phyloP scores from a whole-genome alignment of 2,329 filamentous ascomycete genomes.

The Botrytis medusae region DNA sequence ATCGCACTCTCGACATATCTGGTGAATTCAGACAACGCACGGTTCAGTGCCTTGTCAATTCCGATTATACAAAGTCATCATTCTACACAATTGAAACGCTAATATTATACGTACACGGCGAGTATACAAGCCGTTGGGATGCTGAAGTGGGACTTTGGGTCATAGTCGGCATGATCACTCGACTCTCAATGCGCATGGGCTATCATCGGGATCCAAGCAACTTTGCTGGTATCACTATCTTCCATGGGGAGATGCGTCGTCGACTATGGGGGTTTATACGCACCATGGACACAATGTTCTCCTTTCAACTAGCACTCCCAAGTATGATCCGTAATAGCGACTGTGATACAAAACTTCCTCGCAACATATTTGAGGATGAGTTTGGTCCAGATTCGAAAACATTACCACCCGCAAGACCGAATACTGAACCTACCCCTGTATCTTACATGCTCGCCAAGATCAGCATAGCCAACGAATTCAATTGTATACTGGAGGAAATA shows the following conservation, averaged over 20 bases:
- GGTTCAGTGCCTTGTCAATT: slow-evolving; percentile 73
- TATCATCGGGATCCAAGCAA: slow-evolving; percentile 77
- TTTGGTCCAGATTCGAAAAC: slow-evolving; percentile 67
- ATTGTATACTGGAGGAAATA: slow-evolving; percentile 67
- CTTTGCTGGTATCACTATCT: slow-evolving; percentile 69
- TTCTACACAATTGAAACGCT: slow-evolving; percentile 78
- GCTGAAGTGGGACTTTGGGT: slow-evolving; percentile 58
- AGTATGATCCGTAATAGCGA: slow-evolving; percentile 71
- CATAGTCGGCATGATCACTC: slow-evolving; percentile 53
- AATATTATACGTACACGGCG: slow-evolving; percentile 72
- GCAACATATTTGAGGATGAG: slow-evolving; percentile 80
- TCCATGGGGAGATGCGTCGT: slow-evolving; percentile 74
- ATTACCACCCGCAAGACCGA: slow-evolving; percentile 66
- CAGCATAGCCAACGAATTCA: slow-evolving; percentile 63
- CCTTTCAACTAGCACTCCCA: slow-evolving; percentile 63
- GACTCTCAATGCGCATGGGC: slow-evolving; percentile 52
- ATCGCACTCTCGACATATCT: slow-evolving; percentile 55
- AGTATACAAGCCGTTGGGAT: slow-evolving; percentile 72
- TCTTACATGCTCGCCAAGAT: slow-evolving; percentile 76
- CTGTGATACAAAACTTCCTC: slow-evolving; percentile 72
- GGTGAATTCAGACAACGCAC: slow-evolving; percentile 68
- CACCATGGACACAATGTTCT: slow-evolving; percentile 74
- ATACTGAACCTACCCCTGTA: slow-evolving; percentile 71
- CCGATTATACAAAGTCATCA: slow-evolving; percentile 74
- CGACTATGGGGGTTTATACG: slow-evolving; percentile 69